These are phyloP conservation scores for Oryza punctata DNA, from an alignment of 176 grass and related monocot species.

Conservation along the genomic window DNA sequence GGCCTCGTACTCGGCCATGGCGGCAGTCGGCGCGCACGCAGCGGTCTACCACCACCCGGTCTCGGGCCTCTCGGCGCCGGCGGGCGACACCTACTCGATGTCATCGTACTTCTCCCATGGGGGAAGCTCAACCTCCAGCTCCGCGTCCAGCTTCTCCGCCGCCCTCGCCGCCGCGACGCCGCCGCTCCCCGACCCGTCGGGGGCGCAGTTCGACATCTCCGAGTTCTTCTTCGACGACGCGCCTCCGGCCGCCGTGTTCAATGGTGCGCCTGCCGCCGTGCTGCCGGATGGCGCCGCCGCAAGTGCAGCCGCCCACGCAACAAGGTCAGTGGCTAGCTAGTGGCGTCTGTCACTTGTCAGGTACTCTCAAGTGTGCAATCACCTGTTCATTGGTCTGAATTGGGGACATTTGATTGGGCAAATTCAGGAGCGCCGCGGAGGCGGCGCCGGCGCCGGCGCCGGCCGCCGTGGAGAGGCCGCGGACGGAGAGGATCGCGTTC, in stretches of 20 bases:
- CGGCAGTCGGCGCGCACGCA: constrained; percentile 54
- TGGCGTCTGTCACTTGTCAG: not conserved
- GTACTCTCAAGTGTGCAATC: not conserved
- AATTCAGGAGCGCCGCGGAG: constrained; percentile 45
- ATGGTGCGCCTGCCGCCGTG: not conserved
- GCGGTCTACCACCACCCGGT: constrained; percentile 51
- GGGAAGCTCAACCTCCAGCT: constrained; percentile 46
- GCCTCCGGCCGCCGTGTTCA: not conserved
- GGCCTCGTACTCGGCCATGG: constrained; percentile 47
- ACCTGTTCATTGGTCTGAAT: not conserved
- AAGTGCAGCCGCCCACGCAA: constrained; percentile 22
- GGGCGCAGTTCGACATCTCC: constrained; percentile 58
- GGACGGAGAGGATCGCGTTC: constrained; percentile 80
- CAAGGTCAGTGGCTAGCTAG: constrained; percentile 11
- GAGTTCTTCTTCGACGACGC: constrained; percentile 60
- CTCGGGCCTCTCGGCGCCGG: constrained; percentile 1
- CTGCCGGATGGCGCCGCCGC: not conserved
- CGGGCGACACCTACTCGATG: constrained; percentile 35
- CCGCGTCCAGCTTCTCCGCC: constrained; percentile 58
- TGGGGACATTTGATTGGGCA: not conserved
- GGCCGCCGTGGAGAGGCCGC: constrained; percentile 40
- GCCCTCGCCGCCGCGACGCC: constrained; percentile 22
- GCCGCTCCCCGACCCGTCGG: not conserved
- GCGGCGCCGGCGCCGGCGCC: constrained; percentile 14
- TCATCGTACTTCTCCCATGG: constrained; percentile 54